Percentiles rank a stretch among this genome's conserved stretches.
These are phyloP conservation scores for Mycena amicta DNA, from an alignment of 768 basidiomycete species.

Conservation along the genomic window DNA sequence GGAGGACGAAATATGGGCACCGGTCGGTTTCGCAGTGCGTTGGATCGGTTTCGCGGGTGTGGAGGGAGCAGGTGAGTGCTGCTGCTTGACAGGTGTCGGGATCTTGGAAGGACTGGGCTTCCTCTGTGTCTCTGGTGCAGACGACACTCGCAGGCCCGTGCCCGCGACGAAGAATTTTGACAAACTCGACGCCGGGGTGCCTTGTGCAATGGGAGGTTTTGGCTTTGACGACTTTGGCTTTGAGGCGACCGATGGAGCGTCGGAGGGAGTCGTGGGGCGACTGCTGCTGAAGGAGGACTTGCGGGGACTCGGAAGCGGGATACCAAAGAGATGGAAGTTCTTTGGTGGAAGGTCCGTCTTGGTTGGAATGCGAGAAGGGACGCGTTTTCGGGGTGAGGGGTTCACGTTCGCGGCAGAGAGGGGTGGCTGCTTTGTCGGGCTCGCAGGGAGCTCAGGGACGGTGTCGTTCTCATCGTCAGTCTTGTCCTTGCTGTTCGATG, in stretches of 20 bases:
- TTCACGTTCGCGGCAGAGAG: conserved; percentile 16
- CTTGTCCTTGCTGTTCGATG: neutral
- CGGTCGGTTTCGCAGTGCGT: conserved; percentile 4
- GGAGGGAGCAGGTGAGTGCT: conserved; percentile 6
- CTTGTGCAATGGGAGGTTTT: conserved; percentile 12
- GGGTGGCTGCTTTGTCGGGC: conserved; percentile 1
- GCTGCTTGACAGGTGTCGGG: conserved; percentile 7
- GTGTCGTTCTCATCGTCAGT: neutral
- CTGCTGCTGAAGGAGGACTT: conserved; percentile 14
- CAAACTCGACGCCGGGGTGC: conserved; percentile 8
- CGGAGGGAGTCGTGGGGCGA: conserved; percentile 10
- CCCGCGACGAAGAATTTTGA: conserved; percentile 22
- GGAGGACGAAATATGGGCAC: conserved; percentile 18
- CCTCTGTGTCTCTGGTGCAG: conserved; percentile 10
- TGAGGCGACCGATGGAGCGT: conserved; percentile 6
- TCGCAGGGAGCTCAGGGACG: neutral
- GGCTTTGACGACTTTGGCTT: conserved; percentile 11
- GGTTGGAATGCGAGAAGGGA: conserved; percentile 16
- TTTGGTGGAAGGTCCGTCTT: conserved; percentile 7
- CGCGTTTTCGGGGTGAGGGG: conserved; percentile 17
- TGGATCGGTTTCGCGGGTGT: neutral
- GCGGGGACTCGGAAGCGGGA: conserved; percentile 20
- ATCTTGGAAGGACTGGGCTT: conserved; percentile 16
- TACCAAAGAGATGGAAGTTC: conserved; percentile 19
- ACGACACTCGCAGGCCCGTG: conserved; percentile 17